Evolutionary conservation across 352 stramenopile genomes (phyloP).

Genomic region (Phytophthora parvispora): DNA sequence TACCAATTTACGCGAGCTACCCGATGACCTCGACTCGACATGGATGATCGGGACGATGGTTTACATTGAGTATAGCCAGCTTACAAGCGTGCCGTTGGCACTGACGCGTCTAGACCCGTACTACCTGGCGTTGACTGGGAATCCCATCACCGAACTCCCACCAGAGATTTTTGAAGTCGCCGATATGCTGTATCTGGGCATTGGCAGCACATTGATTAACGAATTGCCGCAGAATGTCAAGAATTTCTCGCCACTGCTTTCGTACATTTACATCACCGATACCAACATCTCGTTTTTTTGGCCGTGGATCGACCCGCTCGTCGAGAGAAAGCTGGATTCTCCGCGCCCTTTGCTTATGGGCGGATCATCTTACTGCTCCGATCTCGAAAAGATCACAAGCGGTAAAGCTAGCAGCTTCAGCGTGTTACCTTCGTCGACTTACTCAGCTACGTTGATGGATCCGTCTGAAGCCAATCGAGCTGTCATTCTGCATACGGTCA

Average conservation of each 20-base stretch:
- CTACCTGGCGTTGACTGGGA: slow-evolving; percentile 34
- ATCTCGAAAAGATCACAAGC: slow-evolving; percentile 9
- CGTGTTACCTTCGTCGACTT: slow-evolving; percentile 1
- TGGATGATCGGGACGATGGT: slow-evolving; percentile 38
- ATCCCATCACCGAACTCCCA: slow-evolving; percentile 24
- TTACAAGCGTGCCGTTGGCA: slow-evolving; percentile 12
- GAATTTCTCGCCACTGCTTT: slow-evolving; percentile 14
- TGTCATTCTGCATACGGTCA: slow-evolving; percentile 13
- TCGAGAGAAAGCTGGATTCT: slow-evolving; percentile 8
- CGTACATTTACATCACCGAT: slow-evolving; percentile 25
- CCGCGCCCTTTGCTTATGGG: slow-evolving; percentile 5
- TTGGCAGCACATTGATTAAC: slow-evolving; percentile 18
- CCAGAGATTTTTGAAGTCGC: slow-evolving; percentile 30
- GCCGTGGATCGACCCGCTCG: slow-evolving; percentile 30
- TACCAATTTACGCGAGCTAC: slow-evolving; percentile 37
- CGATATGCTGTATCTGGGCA: slow-evolving; percentile 20
- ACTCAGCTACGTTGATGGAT: slow-evolving; percentile 19
- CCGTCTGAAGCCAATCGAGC: slow-evolving; percentile 10
- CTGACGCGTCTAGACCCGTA: slow-evolving; percentile 13
- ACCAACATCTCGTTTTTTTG: slow-evolving; percentile 33
- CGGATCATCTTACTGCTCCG: slow-evolving; percentile 16
- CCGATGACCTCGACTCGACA: slow-evolving; percentile 36
- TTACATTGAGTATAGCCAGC: slow-evolving; percentile 31
- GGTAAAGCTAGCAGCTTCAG: not conserved
- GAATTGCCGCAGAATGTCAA: slow-evolving; percentile 24